Conservation (phyloP, 208 protist species). For the Crithidia fasciculata region DNA sequence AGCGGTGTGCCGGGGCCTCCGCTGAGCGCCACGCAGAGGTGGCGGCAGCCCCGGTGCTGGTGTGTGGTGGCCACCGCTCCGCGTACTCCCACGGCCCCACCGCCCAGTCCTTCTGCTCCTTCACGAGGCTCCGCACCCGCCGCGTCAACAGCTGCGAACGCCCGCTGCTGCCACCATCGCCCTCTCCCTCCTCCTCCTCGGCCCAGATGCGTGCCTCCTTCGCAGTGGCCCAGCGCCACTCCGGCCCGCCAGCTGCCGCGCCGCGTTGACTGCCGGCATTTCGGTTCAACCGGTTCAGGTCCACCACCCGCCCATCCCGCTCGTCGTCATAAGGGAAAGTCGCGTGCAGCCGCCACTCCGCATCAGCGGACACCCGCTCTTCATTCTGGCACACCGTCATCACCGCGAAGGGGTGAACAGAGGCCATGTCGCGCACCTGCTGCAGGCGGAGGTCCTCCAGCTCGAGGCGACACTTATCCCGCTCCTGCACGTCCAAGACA, state of each 20-base stretch:
- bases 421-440: constrained; percentile 45
- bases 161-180: too few species aligned
- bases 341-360: constrained; percentile 49
- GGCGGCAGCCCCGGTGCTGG: constrained; percentile 16
- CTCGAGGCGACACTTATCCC: constrained; percentile 65
- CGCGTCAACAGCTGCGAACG: too few species aligned
- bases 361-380: constrained; percentile 23
- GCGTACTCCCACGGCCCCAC: constrained; percentile 72
- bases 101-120: constrained; percentile 57
- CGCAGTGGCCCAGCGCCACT: constrained; percentile 59
- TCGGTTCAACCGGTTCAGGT: constrained; percentile 51
- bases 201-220: constrained; percentile 2
- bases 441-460: constrained; percentile 53
- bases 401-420: constrained; percentile 34
- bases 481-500: constrained; percentile 67
- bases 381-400: constrained; percentile 67
- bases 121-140: constrained; percentile 37
- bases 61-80: constrained; percentile 48
- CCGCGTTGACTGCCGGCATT: constrained; percentile 11
- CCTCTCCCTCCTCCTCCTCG: neutral
- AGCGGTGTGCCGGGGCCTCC: constrained; percentile 22
- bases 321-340: constrained; percentile 72
- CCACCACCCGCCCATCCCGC: constrained; percentile 41
- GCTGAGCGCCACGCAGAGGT: constrained; percentile 38
- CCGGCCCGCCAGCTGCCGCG: neutral